phyloP scores from a whole-genome alignment of 2,329 filamentous ascomycete species.

The Trichoderma atrobrunneum region DNA sequence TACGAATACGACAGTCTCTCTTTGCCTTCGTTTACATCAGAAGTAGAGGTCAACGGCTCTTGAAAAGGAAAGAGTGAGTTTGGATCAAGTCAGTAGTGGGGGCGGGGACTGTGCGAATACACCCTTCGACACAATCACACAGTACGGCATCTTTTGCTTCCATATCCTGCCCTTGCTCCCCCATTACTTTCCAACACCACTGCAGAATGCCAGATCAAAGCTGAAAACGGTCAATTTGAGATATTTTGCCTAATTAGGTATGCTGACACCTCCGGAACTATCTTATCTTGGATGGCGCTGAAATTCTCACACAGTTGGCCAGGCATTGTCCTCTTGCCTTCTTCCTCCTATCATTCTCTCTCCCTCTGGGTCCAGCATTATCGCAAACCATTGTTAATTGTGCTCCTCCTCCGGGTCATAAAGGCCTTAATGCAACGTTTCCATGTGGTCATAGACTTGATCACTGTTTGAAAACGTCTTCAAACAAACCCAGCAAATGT shows the following conservation, averaged over 20 bases:
- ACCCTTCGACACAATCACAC: background rate
- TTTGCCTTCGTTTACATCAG: background rate
- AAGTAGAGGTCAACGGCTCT: background rate
- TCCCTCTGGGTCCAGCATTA: background rate
- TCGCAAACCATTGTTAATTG: background rate
- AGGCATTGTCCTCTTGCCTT: background rate
- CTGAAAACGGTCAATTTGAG: background rate
- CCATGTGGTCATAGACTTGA: background rate
- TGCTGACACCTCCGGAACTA: background rate
- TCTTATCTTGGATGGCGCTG: background rate
- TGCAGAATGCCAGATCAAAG: background rate
- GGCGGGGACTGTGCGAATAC: conserved; percentile 21
- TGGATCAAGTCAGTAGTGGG: conserved; percentile 4
- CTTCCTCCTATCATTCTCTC: background rate
- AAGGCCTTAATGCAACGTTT: background rate
- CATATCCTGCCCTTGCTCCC: background rate
- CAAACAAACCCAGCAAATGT: conserved; percentile 51
- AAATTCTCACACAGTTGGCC: background rate
- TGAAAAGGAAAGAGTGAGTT: background rate
- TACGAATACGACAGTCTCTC: background rate
- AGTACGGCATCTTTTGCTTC: background rate
- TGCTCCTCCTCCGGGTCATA: background rate
- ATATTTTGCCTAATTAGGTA: background rate
- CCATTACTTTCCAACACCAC: background rate
- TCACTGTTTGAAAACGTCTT: background rate